phyloP scores from a whole-genome alignment of 176 grass and related monocot species.

The Thalia dealbata region DNA sequence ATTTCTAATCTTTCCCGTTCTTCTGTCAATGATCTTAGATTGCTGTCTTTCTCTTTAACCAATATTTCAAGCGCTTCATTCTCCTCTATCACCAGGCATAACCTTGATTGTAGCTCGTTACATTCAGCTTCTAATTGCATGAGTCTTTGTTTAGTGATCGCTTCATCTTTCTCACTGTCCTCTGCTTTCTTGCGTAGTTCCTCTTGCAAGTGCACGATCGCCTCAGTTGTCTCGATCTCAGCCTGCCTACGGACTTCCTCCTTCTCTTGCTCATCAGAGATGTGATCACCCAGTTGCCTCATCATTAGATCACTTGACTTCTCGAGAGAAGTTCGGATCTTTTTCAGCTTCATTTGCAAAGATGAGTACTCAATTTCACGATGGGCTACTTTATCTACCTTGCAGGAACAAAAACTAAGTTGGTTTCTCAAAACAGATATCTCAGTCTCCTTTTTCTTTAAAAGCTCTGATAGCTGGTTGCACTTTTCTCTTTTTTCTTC shows the following conservation, averaged over 20 bases:
- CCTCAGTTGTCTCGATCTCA: conserved; percentile 86
- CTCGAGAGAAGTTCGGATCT: conserved; percentile 78
- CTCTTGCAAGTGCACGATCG: conserved; percentile 81
- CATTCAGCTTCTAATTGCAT: conserved; percentile 34
- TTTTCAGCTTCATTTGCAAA: conserved; percentile 73
- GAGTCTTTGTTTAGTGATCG: conserved; percentile 35
- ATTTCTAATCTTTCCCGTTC: conserved; percentile 59
- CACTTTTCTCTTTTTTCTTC: conserved; percentile 47
- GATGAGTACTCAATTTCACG: conserved; percentile 63
- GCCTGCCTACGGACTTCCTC: conserved; percentile 76
- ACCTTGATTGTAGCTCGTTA: conserved; percentile 35
- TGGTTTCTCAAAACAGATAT: conserved; percentile 39
- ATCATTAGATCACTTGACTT: conserved; percentile 44
- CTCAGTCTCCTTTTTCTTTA: conserved; percentile 24
- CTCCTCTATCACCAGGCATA: conserved; percentile 40
- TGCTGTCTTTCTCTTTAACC: conserved; percentile 45
- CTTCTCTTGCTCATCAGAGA: conserved; percentile 61
- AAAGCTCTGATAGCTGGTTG: conserved; percentile 21
- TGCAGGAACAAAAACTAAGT: conserved; percentile 14
- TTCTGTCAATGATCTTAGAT: conserved; percentile 33
- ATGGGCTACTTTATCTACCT: conserved; percentile 9
- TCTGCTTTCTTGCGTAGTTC: conserved; percentile 52
- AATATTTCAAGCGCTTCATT: conserved; percentile 30
- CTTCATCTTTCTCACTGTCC: conserved; percentile 34
- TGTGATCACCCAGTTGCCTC: conserved; percentile 45